These are phyloP conservation scores for Calonectria pteridis DNA, from an alignment of 2,329 filamentous ascomycete species.

Conservation along the genomic window DNA sequence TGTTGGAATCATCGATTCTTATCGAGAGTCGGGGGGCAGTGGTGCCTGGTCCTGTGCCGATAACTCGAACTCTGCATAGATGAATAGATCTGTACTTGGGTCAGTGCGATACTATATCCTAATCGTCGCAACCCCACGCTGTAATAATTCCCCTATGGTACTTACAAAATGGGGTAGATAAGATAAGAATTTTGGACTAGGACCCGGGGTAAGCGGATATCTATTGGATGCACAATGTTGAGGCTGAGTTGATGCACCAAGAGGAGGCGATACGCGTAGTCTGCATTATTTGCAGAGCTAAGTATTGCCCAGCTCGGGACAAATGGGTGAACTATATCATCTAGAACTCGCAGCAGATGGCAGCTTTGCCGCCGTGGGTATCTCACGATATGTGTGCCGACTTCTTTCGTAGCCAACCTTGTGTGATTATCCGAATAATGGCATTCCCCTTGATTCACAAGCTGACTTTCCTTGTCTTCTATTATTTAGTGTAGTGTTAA, in stretches of 20 bases:
- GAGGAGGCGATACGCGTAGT: neutral
- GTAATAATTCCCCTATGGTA: neutral
- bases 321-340: neutral
- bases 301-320: neutral
- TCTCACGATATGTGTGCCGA: neutral
- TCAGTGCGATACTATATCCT: neutral
- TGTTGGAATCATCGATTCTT: conserved; percentile 38
- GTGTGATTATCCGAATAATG: neutral
- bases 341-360: neutral
- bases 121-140: neutral
- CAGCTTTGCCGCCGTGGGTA: neutral
- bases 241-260: neutral
- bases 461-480: neutral
- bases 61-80: conserved; percentile 49
- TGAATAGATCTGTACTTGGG: neutral
- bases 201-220: neutral
- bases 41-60: conserved; percentile 55
- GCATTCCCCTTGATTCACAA: neutral
- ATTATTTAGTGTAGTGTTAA: neutral
- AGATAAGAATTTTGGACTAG: neutral
- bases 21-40: conserved; percentile 49
- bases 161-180: neutral
- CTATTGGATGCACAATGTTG: neutral
- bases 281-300: neutral
- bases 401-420: neutral